These are phyloP conservation scores for Aureobasidium lini DNA, from an alignment of 2,329 filamentous ascomycete species.

Conservation along the genomic window DNA sequence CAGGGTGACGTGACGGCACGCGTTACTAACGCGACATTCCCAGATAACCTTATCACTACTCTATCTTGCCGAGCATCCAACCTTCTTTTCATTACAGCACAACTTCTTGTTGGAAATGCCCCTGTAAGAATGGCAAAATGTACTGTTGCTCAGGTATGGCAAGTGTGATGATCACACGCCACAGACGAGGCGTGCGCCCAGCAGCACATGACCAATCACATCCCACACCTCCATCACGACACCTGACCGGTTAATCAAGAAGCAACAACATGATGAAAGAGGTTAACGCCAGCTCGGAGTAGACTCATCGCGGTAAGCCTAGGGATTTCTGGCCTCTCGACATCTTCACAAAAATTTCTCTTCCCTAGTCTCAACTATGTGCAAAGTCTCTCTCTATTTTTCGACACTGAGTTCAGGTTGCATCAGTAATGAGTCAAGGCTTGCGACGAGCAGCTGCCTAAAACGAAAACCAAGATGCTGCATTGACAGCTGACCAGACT, in stretches of 20 bases:
- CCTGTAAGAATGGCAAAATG: not conserved
- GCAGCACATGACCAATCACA: slow-evolving; percentile 7
- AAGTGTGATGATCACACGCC: slow-evolving; percentile 5
- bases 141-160: not conserved
- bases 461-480: not conserved
- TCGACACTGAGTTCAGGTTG: not conserved
- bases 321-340: not conserved
- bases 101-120: not conserved
- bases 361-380: not conserved
- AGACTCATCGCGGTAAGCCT: not conserved
- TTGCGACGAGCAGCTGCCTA: slow-evolving; percentile 1
- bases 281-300: not conserved
- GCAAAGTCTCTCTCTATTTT: not conserved
- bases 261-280: not conserved
- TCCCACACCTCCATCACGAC: slow-evolving; percentile 2
- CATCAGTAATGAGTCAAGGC: not conserved
- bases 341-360: not conserved
- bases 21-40: not conserved
- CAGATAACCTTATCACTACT: not conserved
- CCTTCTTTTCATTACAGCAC: not conserved
- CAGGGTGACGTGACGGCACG: not conserved
- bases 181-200: not conserved
- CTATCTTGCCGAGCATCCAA: not conserved
- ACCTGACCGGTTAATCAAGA: not conserved
- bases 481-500: not conserved